Base-by-base conservation (phyloP, 2,329 filamentous ascomycete genomes). In the Purpureocillium lavendulum region DNA sequence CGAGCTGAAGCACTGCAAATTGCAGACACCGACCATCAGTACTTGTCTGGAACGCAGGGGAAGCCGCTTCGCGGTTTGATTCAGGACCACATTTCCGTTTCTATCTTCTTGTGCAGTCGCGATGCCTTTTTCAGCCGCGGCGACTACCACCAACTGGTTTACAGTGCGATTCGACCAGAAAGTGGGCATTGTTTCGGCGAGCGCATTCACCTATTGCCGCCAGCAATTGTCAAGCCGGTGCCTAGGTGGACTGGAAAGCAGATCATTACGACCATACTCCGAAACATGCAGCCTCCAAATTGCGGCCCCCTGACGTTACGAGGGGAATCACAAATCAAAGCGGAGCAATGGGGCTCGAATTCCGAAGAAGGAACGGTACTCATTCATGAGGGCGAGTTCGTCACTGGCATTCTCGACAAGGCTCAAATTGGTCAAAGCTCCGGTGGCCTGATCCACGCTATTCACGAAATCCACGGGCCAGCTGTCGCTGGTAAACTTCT, bases 31-130 rank as follows among this genome's bases (percentile, higher is more conserved):
- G 90, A 98, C 58, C 89, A 96, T 56, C 92, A 98, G 55, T 98
- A 98, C 58, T 75, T 98, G 29, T 94, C 89, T 28, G 87, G 84
- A 14, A 98, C 92, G 3, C 86, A 87, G n/a, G 92, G 92, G 40
- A 94, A 95, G 56, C 92, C 92, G 0, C 71, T 98, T 13, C 77
- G 92, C 70, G 92, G 92, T 77, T 68, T 98, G 38, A 98, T 98
- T 64, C 92, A 98, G 64, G 92, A 98, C 71, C 92, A 98, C 61
- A 84, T 98, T 43, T 96, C 90, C 3, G 90, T 98, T 58, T 88
- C 87, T 33, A 86, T 95, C 3, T 83, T 84, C 62, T 76, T 98
- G 41, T 95, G 89, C 41, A 94, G 82, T 60, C 82, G 87, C 53
- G 92, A 98, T 60, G 87, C 84, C 4, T 90, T 96, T 58, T 95